phyloP scores from a whole-genome alignment of 768 basidiomycete genomes.

The Rhizopogon roseolus region DNA sequence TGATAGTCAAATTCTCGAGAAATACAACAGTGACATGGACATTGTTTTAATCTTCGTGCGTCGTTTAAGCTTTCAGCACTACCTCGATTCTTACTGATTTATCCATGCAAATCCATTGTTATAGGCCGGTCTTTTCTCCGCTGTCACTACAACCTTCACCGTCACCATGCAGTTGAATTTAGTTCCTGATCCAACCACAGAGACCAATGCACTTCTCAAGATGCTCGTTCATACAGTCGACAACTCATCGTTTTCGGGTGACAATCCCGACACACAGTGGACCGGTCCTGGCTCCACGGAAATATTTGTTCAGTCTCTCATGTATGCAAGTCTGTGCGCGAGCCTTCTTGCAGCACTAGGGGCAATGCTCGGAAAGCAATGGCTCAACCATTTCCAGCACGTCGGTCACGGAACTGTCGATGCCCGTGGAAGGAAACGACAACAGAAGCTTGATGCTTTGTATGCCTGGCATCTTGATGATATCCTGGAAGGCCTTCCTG shows the following conservation, averaged over 20 bases:
- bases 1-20: slow-evolving; percentile 13
- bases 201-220: slow-evolving; percentile 24
- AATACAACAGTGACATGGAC: slow-evolving; percentile 15
- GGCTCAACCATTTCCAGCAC: slow-evolving; percentile 8
- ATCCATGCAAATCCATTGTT: neutral
- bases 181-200: slow-evolving; percentile 22
- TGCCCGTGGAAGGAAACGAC: slow-evolving; percentile 11
- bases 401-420: slow-evolving; percentile 9
- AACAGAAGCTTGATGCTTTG: slow-evolving; percentile 15
- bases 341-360: slow-evolving; percentile 19
- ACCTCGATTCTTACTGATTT: neutral
- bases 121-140: slow-evolving; percentile 39
- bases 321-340: slow-evolving; percentile 16
- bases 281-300: slow-evolving; percentile 11
- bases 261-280: slow-evolving; percentile 4
- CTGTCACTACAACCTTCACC: slow-evolving; percentile 33
- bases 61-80: neutral
- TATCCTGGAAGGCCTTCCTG: slow-evolving; percentile 10
- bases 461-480: slow-evolving; percentile 12
- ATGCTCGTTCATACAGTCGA: slow-evolving; percentile 9
- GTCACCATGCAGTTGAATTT: slow-evolving; percentile 31
- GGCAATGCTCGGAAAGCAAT: slow-evolving; percentile 14
- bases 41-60: slow-evolving; percentile 18
- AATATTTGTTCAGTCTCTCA: slow-evolving; percentile 12
- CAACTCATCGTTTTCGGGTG: slow-evolving; percentile 6